phyloP scores from a whole-genome alignment of 2,329 filamentous ascomycete genomes.

The Cytospora piceae region DNA sequence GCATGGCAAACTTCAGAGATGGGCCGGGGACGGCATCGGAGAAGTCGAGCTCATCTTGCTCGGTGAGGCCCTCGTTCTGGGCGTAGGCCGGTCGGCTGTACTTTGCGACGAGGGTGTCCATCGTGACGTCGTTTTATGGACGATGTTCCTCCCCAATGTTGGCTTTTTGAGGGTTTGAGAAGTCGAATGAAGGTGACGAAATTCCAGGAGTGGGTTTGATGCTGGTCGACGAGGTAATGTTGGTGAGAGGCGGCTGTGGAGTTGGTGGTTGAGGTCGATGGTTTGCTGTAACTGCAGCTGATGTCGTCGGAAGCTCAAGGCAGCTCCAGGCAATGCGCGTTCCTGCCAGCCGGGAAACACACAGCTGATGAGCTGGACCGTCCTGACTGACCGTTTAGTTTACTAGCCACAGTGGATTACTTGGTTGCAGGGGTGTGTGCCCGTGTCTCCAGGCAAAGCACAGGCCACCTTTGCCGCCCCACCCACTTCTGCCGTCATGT shows the following conservation, averaged over 20 bases:
- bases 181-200: neutral
- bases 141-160: constrained; percentile 70
- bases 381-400: neutral
- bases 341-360: constrained; percentile 26
- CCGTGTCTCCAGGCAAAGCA: constrained; percentile 10
- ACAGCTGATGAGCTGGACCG: constrained; percentile 8
- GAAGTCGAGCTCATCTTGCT: constrained; percentile 75
- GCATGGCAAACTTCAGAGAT: constrained; percentile 92
- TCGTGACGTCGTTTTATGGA: constrained; percentile 46
- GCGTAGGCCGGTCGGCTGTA: constrained; percentile 81
- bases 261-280: constrained; percentile 20
- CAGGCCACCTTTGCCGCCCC: constrained; percentile 7
- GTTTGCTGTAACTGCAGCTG: constrained; percentile 23
- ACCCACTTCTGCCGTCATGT: constrained; percentile 11
- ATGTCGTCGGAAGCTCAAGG: constrained; percentile 30
- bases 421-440: constrained; percentile 10
- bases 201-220: neutral
- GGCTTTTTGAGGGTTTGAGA: constrained; percentile 66
- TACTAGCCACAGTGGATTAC: constrained; percentile 7
- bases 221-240: constrained; percentile 13
- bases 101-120: constrained; percentile 92
- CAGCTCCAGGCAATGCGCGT: constrained; percentile 31
- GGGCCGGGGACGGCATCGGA: constrained; percentile 72
- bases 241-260: constrained; percentile 12
- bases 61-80: constrained; percentile 70